Conservation (phyloP, 208 protist species). For the Acanthamoeba lenticulata region DNA sequence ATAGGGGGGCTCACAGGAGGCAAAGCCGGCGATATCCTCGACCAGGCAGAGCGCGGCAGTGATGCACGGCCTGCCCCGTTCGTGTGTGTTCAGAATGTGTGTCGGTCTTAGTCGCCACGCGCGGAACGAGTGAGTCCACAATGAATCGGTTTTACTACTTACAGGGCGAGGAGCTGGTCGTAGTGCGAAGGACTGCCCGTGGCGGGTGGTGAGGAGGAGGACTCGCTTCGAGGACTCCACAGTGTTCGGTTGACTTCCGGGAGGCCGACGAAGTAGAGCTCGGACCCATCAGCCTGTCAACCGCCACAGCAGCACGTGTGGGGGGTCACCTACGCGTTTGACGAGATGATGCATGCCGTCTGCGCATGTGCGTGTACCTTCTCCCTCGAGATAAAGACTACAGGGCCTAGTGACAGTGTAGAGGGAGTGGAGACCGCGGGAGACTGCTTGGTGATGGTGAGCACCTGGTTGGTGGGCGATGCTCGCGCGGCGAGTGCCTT, state of each 20-base stretch:
- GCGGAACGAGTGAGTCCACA: neutral
- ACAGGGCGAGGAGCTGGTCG: neutral
- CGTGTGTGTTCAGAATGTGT: too few species aligned
- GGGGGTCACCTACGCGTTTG: neutral
- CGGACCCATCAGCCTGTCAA: neutral
- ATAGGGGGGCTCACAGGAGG: neutral
- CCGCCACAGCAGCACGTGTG: neutral
- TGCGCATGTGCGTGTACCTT: neutral
- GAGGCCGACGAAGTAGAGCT: slow-evolving; percentile 24
- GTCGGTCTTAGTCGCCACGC: neutral
- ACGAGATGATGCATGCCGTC: neutral
- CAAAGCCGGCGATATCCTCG: slow-evolving; percentile 60
- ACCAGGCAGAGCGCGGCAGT: slow-evolving; percentile 26
- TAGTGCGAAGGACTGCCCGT: neutral
- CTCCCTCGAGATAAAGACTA: neutral
- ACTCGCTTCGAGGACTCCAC: neutral
- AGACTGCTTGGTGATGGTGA: slow-evolving; percentile 5
- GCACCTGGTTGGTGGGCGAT: neutral
- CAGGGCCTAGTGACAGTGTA: neutral
- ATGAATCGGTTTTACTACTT: neutral
- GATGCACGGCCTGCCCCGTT: slow-evolving; percentile 3
- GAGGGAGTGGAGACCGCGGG: neutral
- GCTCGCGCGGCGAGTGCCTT: neutral
- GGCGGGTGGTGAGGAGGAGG: neutral
- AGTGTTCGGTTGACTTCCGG: neutral